Evolutionary conservation across 2,329 filamentous ascomycete species (phyloP), one percentile per base, ranked within the genome.

Genomic region (Beauveria pseudobassiana): DNA sequence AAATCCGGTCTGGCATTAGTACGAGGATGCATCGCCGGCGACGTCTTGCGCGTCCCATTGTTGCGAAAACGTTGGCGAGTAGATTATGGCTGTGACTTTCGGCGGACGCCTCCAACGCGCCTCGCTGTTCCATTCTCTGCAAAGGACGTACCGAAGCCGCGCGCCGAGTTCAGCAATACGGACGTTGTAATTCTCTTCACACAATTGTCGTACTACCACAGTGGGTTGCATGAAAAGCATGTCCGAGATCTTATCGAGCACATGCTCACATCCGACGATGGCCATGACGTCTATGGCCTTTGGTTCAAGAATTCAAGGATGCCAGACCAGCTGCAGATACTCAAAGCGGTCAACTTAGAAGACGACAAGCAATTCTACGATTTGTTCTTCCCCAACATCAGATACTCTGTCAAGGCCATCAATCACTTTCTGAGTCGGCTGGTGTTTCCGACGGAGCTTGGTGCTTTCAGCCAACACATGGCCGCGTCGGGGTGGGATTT

Each of bases 401-500:
- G 78, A 0, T 77, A 76, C 62, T 77, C 80, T 0, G 87, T 86
- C 63, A 72, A 69, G 0, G 76, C 76, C 0, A 78, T 91, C 1
- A 83, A 92, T 64, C 91, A 85, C 65, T 92, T 82, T 67, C 70
- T 93, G 0, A 70, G 73, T 0, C 69, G 77, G 5, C 68, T 86
- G 0, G 80, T 88, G 0, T 90, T 90, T 64, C 78, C 85, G 0
- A 83, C 78, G 38, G 81, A 87, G 24, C 79, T 83, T 63, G 85
- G 80, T 24, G 82, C 89, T 62, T 91, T 89, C 53, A 80, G 82
- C 0, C 61, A 77, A 9, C 90, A 89, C 63, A 71, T 91, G 0
- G 85, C 83, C 0, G 79, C 84, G 0, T 90, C 87, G 0, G 87
- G 86, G 0, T 91, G 87, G 87, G 86, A 91, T 63, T 73, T 90